A percentile compares a stretch with the other conserved stretches of the same genome.
Conservation (phyloP, 257 asterid genomes). For the Gentiana straminea region DNA sequence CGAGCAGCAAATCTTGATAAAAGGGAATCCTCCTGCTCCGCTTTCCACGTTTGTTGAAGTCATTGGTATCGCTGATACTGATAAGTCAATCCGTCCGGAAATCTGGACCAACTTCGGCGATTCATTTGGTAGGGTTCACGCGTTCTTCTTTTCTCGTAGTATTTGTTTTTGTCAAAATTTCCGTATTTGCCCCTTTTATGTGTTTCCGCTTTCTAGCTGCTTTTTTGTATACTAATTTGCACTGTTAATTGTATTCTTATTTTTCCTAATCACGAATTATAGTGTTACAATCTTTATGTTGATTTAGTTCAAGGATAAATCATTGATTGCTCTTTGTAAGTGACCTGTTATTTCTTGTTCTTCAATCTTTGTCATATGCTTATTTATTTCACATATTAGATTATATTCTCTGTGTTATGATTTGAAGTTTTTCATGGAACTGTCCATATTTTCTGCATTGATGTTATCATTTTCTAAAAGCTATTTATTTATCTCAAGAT, state of each 20-base stretch:
- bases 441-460: too few species aligned
- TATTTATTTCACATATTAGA: too few species aligned
- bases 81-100: slow-evolving; percentile 64
- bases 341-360: too few species aligned
- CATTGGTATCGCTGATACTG: slow-evolving; percentile 70
- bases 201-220: not conserved
- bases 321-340: too few species aligned
- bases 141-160: not conserved
- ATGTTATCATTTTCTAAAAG: too few species aligned
- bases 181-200: not conserved
- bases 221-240: slow-evolving; percentile 2
- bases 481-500: too few species aligned
- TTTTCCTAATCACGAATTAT: too few species aligned
- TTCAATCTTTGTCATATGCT: too few species aligned
- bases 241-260: not conserved
- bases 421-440: too few species aligned
- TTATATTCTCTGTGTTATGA: too few species aligned
- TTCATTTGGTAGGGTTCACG: slow-evolving; percentile 35
- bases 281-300: too few species aligned
- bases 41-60: slow-evolving; percentile 77
- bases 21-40: slow-evolving; percentile 56
- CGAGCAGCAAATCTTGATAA: slow-evolving; percentile 58
- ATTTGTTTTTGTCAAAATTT: not conserved
- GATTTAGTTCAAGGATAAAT: too few species aligned
- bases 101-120: slow-evolving; percentile 86